Conservation (phyloP, 108 stramenopile species). For the Seminavis robusta region DNA sequence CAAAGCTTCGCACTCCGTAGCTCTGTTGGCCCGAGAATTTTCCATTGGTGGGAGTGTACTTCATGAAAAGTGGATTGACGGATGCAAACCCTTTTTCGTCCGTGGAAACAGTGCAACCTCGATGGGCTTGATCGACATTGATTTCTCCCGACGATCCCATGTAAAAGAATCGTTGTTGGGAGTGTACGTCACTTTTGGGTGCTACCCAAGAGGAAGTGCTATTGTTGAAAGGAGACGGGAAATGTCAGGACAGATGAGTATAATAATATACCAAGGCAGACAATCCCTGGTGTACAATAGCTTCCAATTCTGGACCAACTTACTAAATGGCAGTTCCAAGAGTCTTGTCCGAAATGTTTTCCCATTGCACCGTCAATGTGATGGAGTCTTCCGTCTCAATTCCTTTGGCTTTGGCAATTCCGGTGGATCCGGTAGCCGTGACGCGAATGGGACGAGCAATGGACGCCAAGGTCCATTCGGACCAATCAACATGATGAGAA, state of each 20-base stretch:
- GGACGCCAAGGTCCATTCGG: slow-evolving; percentile 94
- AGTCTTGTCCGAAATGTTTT: slow-evolving; percentile 67
- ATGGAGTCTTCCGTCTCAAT: slow-evolving; percentile 98
- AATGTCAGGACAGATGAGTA: too few relatives aligned
- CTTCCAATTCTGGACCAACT: too few relatives aligned
- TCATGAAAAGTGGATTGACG: slow-evolving; percentile 99
- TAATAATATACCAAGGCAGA: too few relatives aligned
- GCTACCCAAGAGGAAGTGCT: slow-evolving; percentile 97
- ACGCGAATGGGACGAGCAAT: slow-evolving; percentile 90
- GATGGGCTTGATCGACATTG: slow-evolving; percentile 97
- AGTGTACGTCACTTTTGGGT: slow-evolving; percentile 96
- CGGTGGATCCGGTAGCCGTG: slow-evolving; percentile 88
- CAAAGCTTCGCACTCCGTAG: slow-evolving; percentile 96
- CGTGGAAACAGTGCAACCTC: slow-evolving; percentile 91
- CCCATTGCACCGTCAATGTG: slow-evolving; percentile 96
- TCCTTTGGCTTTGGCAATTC: slow-evolving; percentile 84
- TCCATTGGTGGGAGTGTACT: slow-evolving; percentile 96
- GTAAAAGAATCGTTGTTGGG: slow-evolving; percentile 99
- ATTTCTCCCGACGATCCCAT: slow-evolving; percentile 97
- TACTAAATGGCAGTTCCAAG: slow-evolving; percentile 95
- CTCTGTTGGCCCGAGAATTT: slow-evolving; percentile 94
- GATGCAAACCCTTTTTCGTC: slow-evolving; percentile 87
- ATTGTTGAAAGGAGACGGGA: too few relatives aligned
- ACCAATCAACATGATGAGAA: slow-evolving; percentile 98
- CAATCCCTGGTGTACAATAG: too few relatives aligned